phyloP scores from a whole-genome alignment of 768 basidiomycete genomes.

The Chalciporus sphaerocephalus region DNA sequence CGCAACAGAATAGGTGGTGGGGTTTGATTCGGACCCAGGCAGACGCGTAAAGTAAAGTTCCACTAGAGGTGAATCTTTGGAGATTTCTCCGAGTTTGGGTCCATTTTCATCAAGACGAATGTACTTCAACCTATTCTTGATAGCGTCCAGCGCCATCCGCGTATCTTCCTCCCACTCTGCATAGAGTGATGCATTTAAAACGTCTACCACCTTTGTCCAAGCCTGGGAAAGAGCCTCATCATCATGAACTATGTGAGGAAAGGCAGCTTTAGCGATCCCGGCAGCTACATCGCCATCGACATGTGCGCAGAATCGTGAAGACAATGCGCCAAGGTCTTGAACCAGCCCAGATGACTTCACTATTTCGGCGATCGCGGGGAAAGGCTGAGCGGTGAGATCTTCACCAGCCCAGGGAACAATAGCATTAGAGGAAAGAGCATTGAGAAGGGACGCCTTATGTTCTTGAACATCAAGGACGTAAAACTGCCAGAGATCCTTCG shows the following conservation, averaged over 20 bases:
- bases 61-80: conserved; percentile 69
- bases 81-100: conserved; percentile 79
- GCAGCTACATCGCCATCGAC: conserved; percentile 66
- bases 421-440: conserved; percentile 30
- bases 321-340: conserved; percentile 53
- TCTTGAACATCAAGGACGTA: conserved; percentile 77
- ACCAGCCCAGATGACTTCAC: conserved; percentile 53
- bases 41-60: conserved; percentile 93
- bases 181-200: conserved; percentile 86
- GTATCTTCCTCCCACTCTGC: conserved; percentile 82
- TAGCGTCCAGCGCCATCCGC: conserved; percentile 64
- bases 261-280: conserved; percentile 69
- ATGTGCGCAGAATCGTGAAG: conserved; percentile 61
- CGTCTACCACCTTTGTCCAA: conserved; percentile 78
- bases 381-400: conserved; percentile 52
- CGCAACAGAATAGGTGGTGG: conserved; percentile 69
- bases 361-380: conserved; percentile 63
- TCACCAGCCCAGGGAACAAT: conserved; percentile 59
- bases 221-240: conserved; percentile 55
- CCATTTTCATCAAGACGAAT: conserved; percentile 78
- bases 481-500: conserved; percentile 85
- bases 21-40: conserved; percentile 49
- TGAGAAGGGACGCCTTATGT: conserved; percentile 54
- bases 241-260: conserved; percentile 43
- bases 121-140: conserved; percentile 75